These are phyloP conservation scores for Cornus controversa DNA, from an alignment of 148 eudicot species.

Conservation along the genomic window DNA sequence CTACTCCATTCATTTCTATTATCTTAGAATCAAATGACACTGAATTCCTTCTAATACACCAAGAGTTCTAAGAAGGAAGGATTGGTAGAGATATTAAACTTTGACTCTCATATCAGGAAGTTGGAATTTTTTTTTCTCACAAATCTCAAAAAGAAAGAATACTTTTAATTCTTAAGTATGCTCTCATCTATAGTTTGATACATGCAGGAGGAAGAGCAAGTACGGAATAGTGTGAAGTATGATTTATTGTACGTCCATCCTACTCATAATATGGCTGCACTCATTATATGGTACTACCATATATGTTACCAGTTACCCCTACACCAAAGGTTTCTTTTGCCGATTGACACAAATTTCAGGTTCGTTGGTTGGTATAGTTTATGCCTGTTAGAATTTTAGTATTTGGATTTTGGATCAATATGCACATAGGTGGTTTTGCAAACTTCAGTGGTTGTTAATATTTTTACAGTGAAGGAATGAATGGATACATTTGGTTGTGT, in stretches of 20 bases:
- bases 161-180: neutral
- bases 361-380: constrained; percentile 28
- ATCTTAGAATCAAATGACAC: too few relatives aligned
- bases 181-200: constrained; percentile 10
- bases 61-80: neutral
- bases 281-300: constrained; percentile 53
- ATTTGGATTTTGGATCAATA: neutral
- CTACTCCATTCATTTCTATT: too few relatives aligned
- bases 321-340: constrained; percentile 53
- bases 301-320: constrained; percentile 45
- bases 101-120: neutral
- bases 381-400: neutral
- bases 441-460: neutral
- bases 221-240: constrained; percentile 69
- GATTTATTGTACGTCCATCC: constrained; percentile 81
- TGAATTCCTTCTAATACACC: too few relatives aligned
- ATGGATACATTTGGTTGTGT: constrained; percentile 79
- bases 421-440: neutral
- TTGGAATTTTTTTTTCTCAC: neutral
- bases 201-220: constrained; percentile 66
- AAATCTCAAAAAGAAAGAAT: neutral
- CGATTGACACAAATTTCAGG: constrained; percentile 67
- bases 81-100: constrained; percentile 1
- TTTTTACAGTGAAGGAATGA: constrained; percentile 80
- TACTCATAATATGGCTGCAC: constrained; percentile 59